Percentiles rank a stretch among this genome's conserved stretches.
phyloP scores from a whole-genome alignment of 164 flowering plant species.

The Vitis vinifera region ASM3070453v1 NC_081814.1:2121501-2122000 shows the following conservation, averaged over 20 bases:
- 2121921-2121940: too few species aligned
- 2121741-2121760: not conserved
- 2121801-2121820: not conserved
- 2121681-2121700: slow-evolving; percentile 39
- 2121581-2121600: slow-evolving; percentile 57
- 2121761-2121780: slow-evolving; percentile 8
- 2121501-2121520: slow-evolving; percentile 67
- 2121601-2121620: slow-evolving; percentile 64
- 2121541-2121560: slow-evolving; percentile 52
- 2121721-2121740: slow-evolving; percentile 21
- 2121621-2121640: slow-evolving; percentile 57
- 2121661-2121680: slow-evolving; percentile 47
- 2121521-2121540: slow-evolving; percentile 50
- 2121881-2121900: too few species aligned
- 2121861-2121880: too few species aligned
- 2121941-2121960: too few species aligned
- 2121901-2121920: too few species aligned
- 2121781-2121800: not conserved
- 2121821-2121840: not conserved
- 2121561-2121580: slow-evolving; percentile 36
- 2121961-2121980: not conserved
- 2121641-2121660: slow-evolving; percentile 40
- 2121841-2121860: too few species aligned
- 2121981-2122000: slow-evolving; percentile 1
- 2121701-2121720: slow-evolving; percentile 18